Conservation (phyloP, 371 early-diverging fungal genomes). For the Rhizopus sp. region DNA sequence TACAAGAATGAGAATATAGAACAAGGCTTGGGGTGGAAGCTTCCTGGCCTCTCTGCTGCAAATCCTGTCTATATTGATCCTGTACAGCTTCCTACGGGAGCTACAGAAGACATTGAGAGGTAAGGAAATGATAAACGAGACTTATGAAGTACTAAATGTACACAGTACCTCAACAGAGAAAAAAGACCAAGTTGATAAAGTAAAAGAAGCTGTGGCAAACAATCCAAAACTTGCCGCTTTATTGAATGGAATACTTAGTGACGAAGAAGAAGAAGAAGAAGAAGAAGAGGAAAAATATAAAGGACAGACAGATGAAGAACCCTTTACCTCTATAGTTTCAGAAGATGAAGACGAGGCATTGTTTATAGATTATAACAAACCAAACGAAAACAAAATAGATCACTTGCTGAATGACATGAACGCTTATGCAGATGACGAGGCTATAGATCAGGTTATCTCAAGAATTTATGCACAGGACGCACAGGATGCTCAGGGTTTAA, state of each 20-base stretch:
- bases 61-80: constrained; percentile 29
- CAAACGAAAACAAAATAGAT: not conserved
- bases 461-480: constrained; percentile 52
- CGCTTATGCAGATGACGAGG: constrained; percentile 57
- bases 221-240: constrained; percentile 41
- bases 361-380: not conserved
- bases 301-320: not conserved
- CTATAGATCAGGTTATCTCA: constrained; percentile 57
- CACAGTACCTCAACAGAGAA: not conserved
- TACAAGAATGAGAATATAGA: constrained; percentile 76
- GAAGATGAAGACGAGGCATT: constrained; percentile 33
- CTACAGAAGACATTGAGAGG: constrained; percentile 10
- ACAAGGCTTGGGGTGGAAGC: constrained; percentile 71
- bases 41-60: constrained; percentile 41
- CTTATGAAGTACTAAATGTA: constrained; percentile 6
- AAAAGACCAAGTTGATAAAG: constrained; percentile 24
- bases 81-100: not conserved
- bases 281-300: constrained; percentile 2
- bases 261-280: constrained; percentile 23
- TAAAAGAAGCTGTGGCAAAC: constrained; percentile 28
- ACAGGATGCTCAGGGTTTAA: not conserved
- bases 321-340: not conserved
- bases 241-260: constrained; percentile 19
- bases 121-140: constrained; percentile 39
- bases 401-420: constrained; percentile 33